Base-by-base conservation (phyloP, 306 rosid genomes). In the Sechiopsis laciniata region DNA sequence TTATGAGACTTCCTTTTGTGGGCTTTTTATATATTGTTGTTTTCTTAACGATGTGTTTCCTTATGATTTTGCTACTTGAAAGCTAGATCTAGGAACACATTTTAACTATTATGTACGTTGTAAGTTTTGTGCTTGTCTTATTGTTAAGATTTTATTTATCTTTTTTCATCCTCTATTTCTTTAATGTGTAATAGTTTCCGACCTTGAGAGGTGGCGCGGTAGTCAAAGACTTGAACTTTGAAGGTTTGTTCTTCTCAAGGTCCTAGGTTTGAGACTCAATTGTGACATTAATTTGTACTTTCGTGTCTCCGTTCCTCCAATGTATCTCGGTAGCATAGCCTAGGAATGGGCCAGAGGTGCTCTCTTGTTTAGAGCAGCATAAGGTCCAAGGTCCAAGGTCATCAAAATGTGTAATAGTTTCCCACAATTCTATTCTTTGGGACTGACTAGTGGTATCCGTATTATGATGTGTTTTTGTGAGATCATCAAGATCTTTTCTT, bases 401-500 rank as follows among this genome's bases (percentile, higher is more conserved):
- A 32, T 2, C 37, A 32, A 32, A 32, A 32, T 32, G 37, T 32
- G 37, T 32, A 32, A 32, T 32, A 32, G 37, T 32, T 32, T 1
- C 37, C 37, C 15, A 2, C 16, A 10, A 37, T 40, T 65, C n/a
- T 10, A 65, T 10, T 9, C 71, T 64, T 64, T 15, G 53, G 2
- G 21, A 40, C 53, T 64, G 45, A 21, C 37, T 64, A 24, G 19
- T 56, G 16, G n/a, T 61, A 14, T 55, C n/a, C n/a, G 4, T 42
- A 62, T 14, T 8, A 15, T 66, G 58, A 9, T 16, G 2, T 42
- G 21, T 68, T 29, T 6, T 54, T 69, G 77, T 71, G 76, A 65
- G 75, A 35, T 55, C 45, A 37, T 32, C 45, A 37, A 37, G 45
- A 37, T 37, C 45, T 37, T 94, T 62, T 67, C 29, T 70, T 50